Evolutionary conservation across 2,329 filamentous ascomycete species (phyloP).

Genomic region (Exophiala calicioides): DNA sequence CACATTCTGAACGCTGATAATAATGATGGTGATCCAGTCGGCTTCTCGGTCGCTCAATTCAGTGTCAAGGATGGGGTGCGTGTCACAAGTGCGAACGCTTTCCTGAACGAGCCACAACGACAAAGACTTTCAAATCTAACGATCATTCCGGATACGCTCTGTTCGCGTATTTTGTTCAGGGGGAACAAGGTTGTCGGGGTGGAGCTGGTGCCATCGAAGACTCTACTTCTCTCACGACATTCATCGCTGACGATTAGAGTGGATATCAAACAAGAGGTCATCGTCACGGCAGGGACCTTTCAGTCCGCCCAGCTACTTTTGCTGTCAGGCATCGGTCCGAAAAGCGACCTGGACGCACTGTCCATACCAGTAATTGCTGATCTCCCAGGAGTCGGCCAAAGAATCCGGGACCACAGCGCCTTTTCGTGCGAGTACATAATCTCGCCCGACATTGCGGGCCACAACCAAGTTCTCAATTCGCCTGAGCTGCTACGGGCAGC

Average conservation of each 20-base stretch:
- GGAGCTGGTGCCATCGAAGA: slow-evolving; percentile 40
- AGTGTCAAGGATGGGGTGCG: slow-evolving; percentile 9
- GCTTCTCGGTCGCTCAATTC: slow-evolving; percentile 40
- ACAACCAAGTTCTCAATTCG: slow-evolving; percentile 12
- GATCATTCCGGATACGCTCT: slow-evolving; percentile 48
- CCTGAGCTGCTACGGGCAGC: slow-evolving; percentile 8
- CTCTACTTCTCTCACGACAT: too few species aligned
- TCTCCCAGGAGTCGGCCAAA: slow-evolving; percentile 48
- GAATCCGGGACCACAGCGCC: slow-evolving; percentile 48
- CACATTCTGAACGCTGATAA: slow-evolving; percentile 55
- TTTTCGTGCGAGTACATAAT: slow-evolving; percentile 24
- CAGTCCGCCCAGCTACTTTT: slow-evolving; percentile 60
- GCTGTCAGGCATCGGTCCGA: slow-evolving; percentile 60
- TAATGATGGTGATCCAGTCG: slow-evolving; percentile 60
- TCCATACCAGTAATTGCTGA: slow-evolving; percentile 45
- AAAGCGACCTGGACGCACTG: slow-evolving; percentile 40
- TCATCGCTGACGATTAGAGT: slow-evolving; percentile 34
- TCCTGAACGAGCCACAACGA: slow-evolving; percentile 40
- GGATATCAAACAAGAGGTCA: slow-evolving; percentile 50
- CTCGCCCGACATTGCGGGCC: slow-evolving; percentile 1
- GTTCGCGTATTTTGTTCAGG: slow-evolving; percentile 35
- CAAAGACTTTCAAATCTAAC: slow-evolving; percentile 45
- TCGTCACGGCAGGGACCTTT: slow-evolving; percentile 60
- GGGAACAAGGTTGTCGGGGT: slow-evolving; percentile 43
- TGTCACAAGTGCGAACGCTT: slow-evolving; percentile 38